These are phyloP conservation scores for Psilocybe cubensis DNA, from an alignment of 768 basidiomycete species.

Conservation along the genomic window DNA sequence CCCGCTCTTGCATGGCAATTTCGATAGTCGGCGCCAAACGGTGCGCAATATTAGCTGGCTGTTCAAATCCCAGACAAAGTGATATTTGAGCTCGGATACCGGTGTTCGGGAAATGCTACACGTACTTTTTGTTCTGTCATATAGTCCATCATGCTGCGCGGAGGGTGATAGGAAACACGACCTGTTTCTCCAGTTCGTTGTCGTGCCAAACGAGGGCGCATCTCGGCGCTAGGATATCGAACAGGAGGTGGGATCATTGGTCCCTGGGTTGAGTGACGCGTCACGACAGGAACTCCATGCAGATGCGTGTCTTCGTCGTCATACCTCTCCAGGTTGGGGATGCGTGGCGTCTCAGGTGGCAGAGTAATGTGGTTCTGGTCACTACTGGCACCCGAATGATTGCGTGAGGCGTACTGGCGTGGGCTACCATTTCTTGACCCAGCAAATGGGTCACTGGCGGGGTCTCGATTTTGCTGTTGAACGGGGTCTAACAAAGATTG, in stretches of 20 bases:
- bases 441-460: not conserved
- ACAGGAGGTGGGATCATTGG: not conserved
- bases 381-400: not conserved
- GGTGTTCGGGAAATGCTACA: not conserved
- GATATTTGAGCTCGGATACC: not conserved
- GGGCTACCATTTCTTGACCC: not conserved
- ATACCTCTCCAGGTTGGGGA: not conserved
- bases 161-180: not conserved
- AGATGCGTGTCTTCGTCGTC: not conserved
- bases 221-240: not conserved
- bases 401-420: not conserved
- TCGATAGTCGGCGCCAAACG: slow-evolving; percentile 9
- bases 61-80: not conserved
- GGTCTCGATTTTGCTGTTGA: not conserved
- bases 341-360: not conserved
- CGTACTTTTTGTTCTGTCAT: not conserved
- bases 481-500: not conserved
- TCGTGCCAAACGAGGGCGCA: not conserved
- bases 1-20: slow-evolving; percentile 4
- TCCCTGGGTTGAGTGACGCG: not conserved
- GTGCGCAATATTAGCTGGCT: not conserved
- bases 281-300: not conserved
- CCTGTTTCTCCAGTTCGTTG: not conserved
- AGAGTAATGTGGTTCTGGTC: not conserved
- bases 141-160: not conserved